phyloP scores from a whole-genome alignment of 2,329 filamentous ascomycete genomes.

The Aspergillus chevalieri region DNA sequence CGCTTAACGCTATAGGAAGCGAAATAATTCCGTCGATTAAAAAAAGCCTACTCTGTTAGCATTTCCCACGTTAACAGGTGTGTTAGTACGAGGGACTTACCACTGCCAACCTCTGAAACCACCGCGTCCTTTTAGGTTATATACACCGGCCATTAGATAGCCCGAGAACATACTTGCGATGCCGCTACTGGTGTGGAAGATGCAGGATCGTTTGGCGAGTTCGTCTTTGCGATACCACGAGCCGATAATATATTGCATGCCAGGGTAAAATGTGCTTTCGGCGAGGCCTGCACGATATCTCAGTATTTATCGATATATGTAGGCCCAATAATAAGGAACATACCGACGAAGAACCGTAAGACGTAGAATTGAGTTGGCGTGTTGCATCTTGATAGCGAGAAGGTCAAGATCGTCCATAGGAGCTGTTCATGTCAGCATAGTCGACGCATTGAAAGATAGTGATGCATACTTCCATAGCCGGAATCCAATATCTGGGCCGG shows the following conservation, averaged over 20 bases:
- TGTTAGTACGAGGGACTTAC: conserved; percentile 10
- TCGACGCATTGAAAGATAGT: conserved; percentile 2
- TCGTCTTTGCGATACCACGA: conserved; percentile 48
- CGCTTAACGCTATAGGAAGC: conserved; percentile 46
- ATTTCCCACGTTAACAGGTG: background rate
- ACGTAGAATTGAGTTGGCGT: conserved; percentile 41
- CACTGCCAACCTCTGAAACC: conserved; percentile 52
- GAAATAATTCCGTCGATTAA: conserved; percentile 51
- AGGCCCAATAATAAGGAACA: background rate
- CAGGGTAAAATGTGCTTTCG: conserved; percentile 48
- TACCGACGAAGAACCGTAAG: conserved; percentile 46
- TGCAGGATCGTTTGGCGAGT: conserved; percentile 47
- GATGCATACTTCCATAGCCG: conserved; percentile 36
- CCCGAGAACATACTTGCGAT: conserved; percentile 43
- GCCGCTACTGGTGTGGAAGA: conserved; percentile 46
- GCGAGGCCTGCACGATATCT: conserved; percentile 32
- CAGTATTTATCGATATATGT: background rate
- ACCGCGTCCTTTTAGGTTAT: conserved; percentile 42
- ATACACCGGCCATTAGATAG: conserved; percentile 51
- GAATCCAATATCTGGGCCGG: conserved; percentile 45
- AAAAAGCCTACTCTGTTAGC: conserved; percentile 36
- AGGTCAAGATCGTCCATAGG: conserved; percentile 46
- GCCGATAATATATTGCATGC: conserved; percentile 49
- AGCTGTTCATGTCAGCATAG: conserved; percentile 21
- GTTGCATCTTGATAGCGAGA: conserved; percentile 37